These are phyloP conservation scores for Malus fusca DNA, from an alignment of 306 rosid species.

Conservation along the genomic window DNA sequence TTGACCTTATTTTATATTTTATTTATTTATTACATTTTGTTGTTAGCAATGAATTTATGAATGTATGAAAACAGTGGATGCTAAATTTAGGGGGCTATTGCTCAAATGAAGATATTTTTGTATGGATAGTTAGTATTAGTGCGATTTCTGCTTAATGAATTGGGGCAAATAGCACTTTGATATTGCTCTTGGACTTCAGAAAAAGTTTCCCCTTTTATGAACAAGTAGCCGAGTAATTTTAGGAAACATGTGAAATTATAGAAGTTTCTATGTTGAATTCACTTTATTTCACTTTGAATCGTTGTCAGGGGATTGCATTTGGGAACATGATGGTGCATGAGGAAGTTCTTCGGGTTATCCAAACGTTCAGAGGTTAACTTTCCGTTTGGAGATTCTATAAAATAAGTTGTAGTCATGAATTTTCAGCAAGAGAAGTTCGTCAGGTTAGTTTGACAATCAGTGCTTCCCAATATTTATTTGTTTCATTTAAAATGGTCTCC, in stretches of 20 bases:
- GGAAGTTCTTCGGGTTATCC: conserved; percentile 19
- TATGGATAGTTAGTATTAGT: not conserved
- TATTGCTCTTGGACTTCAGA: too few relatives aligned
- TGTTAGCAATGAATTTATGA: too few relatives aligned
- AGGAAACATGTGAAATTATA: not conserved
- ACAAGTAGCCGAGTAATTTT: not conserved
- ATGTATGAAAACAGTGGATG: too few relatives aligned
- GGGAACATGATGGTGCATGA: conserved; percentile 27
- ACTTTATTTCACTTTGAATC: not conserved
- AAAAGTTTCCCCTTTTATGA: not conserved
- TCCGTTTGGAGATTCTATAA: conserved; percentile 2
- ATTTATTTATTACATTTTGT: too few relatives aligned
- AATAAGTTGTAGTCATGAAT: not conserved
- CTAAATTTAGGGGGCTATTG: not conserved
- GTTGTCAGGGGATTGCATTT: conserved; percentile 32
- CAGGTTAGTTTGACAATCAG: too few relatives aligned
- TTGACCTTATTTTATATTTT: too few relatives aligned
- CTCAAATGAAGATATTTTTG: not conserved
- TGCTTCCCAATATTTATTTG: too few relatives aligned
- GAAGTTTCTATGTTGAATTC: not conserved
- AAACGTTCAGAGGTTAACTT: conserved; percentile 17
- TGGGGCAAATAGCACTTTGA: not conserved
- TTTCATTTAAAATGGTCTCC: too few relatives aligned
- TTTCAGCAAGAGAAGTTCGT: too few relatives aligned
- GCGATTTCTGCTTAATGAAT: not conserved